A percentile compares a stretch with the other conserved stretches of the same genome.
phyloP scores from a whole-genome alignment of 345 rosid species.

The Abelmoschus esculentus region DNA sequence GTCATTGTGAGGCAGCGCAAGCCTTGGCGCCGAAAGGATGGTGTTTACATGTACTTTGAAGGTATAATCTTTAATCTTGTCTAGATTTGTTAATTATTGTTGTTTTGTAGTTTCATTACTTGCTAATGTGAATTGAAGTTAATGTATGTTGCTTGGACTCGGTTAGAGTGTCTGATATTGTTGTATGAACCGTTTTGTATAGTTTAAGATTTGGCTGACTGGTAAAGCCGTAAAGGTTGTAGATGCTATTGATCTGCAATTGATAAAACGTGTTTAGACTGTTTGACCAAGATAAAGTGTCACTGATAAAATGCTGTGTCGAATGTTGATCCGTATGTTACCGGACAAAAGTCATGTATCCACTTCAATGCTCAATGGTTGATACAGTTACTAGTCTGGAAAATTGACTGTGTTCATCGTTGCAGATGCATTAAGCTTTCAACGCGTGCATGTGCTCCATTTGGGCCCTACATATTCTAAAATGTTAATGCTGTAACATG shows the following conservation, averaged over 20 bases:
- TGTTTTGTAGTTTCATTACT: background rate
- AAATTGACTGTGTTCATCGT: too few species aligned
- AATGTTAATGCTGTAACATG: background rate
- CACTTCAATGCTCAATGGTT: too few species aligned
- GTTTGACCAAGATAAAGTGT: too few species aligned
- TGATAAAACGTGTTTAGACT: too few species aligned
- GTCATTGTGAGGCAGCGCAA: constrained; percentile 92
- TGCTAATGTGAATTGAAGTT: background rate
- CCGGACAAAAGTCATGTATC: too few species aligned
- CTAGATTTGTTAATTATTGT: background rate
- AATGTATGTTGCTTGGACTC: background rate
- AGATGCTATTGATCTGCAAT: background rate
- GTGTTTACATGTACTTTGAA: constrained; percentile 91
- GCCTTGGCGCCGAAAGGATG: constrained; percentile 98
- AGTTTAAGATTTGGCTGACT: background rate
- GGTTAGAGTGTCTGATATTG: background rate
- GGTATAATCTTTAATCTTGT: constrained; percentile 19
- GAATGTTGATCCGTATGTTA: too few species aligned
- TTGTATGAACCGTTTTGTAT: too few species aligned
- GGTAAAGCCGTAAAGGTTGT: background rate
- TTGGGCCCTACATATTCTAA: too few species aligned
- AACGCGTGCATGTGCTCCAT: too few species aligned
- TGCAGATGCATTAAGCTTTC: too few species aligned
- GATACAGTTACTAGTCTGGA: too few species aligned
- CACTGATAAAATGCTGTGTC: too few species aligned